These are phyloP conservation scores for Senna tora DNA, from an alignment of 306 rosid species.

Conservation along the genomic window DNA sequence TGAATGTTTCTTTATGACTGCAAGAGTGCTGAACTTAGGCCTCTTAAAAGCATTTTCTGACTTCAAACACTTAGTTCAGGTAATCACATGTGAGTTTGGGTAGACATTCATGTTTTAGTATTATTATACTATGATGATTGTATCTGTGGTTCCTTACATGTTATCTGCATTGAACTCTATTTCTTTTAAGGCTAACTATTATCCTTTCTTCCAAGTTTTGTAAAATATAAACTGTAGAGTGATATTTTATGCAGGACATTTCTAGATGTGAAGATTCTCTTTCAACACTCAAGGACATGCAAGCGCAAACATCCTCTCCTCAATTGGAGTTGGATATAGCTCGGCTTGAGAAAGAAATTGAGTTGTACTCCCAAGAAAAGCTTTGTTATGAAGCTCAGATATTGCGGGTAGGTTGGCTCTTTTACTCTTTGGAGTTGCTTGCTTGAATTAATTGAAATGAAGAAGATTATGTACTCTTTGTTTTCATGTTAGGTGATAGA, in stretches of 20 bases:
- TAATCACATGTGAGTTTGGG: constrained; percentile 40
- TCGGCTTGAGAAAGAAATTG: constrained; percentile 91
- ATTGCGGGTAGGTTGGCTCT: constrained; percentile 64
- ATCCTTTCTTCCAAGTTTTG: constrained; percentile 21
- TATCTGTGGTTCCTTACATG: constrained; percentile 21
- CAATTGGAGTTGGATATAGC: constrained; percentile 64
- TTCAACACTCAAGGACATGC: constrained; percentile 76
- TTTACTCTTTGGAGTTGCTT: constrained; percentile 18
- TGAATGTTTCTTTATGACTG: constrained; percentile 99
- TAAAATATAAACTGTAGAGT: constrained; percentile 17
- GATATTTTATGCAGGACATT: constrained; percentile 67
- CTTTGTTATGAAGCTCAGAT: constrained; percentile 94
- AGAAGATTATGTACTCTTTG: constrained; percentile 6
- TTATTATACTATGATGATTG: constrained; percentile 28
- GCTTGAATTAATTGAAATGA: background rate
- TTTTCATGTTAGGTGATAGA: background rate
- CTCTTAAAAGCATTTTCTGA: constrained; percentile 93
- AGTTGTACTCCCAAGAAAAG: constrained; percentile 83
- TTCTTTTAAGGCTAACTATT: constrained; percentile 24
- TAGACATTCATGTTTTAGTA: constrained; percentile 15
- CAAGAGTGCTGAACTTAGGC: constrained; percentile 94
- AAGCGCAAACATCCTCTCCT: constrained; percentile 67
- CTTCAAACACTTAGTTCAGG: constrained; percentile 98
- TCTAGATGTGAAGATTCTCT: constrained; percentile 90
- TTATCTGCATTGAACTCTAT: constrained; percentile 16